phyloP scores from a whole-genome alignment of 192 early-diverging fungal genomes.

The Backusella liffmaniae region DNA sequence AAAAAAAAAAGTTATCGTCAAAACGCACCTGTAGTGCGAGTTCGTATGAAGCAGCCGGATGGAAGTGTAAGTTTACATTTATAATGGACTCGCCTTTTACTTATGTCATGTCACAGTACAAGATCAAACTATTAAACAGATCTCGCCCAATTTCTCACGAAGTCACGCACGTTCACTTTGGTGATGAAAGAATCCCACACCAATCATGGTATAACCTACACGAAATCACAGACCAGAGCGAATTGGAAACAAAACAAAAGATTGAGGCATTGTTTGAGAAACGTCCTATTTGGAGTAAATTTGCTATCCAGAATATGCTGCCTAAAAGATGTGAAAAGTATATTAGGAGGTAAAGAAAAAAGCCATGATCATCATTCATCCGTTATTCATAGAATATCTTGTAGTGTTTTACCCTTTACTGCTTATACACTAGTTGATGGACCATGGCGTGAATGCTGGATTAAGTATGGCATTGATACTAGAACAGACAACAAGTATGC shows the following conservation, averaged over 20 bases:
- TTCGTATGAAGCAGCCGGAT: conserved; percentile 43
- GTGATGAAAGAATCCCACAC: conserved; percentile 31
- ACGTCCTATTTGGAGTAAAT: conserved; percentile 46
- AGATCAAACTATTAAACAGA: conserved; percentile 32
- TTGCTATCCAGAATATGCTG: conserved; percentile 28
- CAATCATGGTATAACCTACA: background rate
- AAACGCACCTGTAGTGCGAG: conserved; percentile 49
- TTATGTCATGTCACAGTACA: background rate
- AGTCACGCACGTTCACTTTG: conserved; percentile 17
- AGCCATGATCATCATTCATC: no score
- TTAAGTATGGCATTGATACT: conserved; percentile 47
- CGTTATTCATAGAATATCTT: no score
- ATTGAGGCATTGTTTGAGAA: conserved; percentile 37
- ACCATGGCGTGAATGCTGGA: conserved; percentile 49
- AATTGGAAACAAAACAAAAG: background rate
- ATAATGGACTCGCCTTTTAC: background rate
- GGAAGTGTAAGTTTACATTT: conserved; percentile 26
- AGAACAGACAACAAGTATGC: conserved; percentile 22
- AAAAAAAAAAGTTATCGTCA: conserved; percentile 45
- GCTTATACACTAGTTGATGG: conserved; percentile 42
- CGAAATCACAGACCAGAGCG: background rate
- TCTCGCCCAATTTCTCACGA: conserved; percentile 8
- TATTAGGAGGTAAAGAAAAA: background rate
- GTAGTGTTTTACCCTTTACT: background rate
- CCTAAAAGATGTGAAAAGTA: conserved; percentile 24